These are phyloP conservation scores for Marasmius oreades DNA, from an alignment of 1,284 basidiomycete genomes.

Conservation along the genomic window DNA sequence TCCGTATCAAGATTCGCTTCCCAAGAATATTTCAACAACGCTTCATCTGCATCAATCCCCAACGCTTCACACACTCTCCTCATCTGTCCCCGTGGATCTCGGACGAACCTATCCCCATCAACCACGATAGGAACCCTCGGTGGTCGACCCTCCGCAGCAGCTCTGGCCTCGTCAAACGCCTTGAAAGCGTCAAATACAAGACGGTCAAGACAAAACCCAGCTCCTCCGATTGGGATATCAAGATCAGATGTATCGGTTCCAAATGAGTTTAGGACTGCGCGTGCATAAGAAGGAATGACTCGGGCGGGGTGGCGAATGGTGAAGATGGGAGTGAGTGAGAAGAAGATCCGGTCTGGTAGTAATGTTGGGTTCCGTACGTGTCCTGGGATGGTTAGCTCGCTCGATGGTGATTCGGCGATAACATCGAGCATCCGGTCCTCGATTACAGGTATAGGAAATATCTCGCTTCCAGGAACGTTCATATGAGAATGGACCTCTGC, in stretches of 20 bases:
- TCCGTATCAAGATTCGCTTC: background rate
- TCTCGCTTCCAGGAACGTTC: background rate
- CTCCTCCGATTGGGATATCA: background rate
- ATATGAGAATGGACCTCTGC: background rate
- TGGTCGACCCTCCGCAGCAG: background rate
- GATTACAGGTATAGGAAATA: background rate
- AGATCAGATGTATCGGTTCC: slow-evolving; percentile 2
- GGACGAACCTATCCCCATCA: slow-evolving; percentile 7
- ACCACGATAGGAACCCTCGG: slow-evolving; percentile 3
- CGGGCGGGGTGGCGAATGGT: background rate
- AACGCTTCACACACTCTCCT: background rate
- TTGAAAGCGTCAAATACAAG: slow-evolving; percentile 5
- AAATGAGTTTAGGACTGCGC: background rate
- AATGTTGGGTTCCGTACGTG: background rate
- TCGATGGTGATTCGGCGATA: background rate
- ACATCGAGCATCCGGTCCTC: background rate
- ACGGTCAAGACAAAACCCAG: background rate
- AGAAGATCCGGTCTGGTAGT: background rate
- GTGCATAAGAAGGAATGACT: background rate
- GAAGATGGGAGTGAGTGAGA: background rate
- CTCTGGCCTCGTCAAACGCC: background rate
- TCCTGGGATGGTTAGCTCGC: background rate
- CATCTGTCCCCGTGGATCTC: background rate
- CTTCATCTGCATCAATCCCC: background rate
- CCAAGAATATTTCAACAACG: background rate